Conservation (phyloP, 495 filamentous ascomycete species). For the Chaetomidium leptoderma region DNA sequence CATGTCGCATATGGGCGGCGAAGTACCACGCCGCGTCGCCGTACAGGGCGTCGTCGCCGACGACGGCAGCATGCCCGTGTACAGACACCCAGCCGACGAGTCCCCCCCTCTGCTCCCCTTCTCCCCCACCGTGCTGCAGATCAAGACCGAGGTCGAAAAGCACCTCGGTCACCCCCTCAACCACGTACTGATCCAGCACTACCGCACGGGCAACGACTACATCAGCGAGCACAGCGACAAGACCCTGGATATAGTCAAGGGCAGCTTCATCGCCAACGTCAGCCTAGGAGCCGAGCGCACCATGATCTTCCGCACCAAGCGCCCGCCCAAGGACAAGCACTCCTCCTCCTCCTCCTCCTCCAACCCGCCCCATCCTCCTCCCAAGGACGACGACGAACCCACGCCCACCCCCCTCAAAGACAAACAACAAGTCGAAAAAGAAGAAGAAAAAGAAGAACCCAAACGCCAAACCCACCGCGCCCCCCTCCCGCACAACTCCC, state of each 20-base stretch:
- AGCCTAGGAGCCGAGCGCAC: slow-evolving; percentile 86
- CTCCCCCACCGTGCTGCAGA: slow-evolving; percentile 62
- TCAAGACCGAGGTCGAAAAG: slow-evolving; percentile 63
- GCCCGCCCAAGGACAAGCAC: slow-evolving; percentile 35
- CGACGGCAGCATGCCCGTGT: slow-evolving; percentile 81
- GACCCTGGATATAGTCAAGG: slow-evolving; percentile 81
- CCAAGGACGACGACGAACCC: neutral
- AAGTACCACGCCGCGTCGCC: slow-evolving; percentile 89
- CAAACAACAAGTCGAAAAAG: neutral
- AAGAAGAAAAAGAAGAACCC: no score
- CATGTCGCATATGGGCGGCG: slow-evolving; percentile 88
- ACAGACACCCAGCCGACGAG: slow-evolving; percentile 91
- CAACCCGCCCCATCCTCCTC: neutral
- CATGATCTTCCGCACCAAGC: slow-evolving; percentile 87
- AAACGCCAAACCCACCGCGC: slow-evolving; percentile 53
- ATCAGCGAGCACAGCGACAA: slow-evolving; percentile 98
- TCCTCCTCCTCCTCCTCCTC: neutral
- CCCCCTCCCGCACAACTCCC: slow-evolving; percentile 78
- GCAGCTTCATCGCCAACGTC: slow-evolving; percentile 83
- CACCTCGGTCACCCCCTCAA: slow-evolving; percentile 78
- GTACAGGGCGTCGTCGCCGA: slow-evolving; percentile 70
- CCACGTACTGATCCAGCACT: slow-evolving; percentile 89
- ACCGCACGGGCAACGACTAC: slow-evolving; percentile 83
- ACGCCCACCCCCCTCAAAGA: neutral
- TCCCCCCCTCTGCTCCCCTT: slow-evolving; percentile 74